Evolutionary conservation across 176 grass and related monocot species (phyloP), one percentile per base, ranked within the genome.

Genomic region (Microstegium vimineum): DNA sequence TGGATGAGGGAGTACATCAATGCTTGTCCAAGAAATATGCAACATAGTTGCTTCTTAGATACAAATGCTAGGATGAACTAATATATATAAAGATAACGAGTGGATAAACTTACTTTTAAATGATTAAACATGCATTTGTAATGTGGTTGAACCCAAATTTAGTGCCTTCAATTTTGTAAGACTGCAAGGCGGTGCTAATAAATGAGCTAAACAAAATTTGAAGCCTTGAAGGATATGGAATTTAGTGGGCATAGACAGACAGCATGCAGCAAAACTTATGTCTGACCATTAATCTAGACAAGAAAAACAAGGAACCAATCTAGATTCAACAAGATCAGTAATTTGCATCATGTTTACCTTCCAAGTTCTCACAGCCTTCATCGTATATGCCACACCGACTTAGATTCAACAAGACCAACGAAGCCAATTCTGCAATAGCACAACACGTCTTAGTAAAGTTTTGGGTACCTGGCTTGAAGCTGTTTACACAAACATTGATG

Each of bases 71-170:
- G 12, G 38, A 18, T 23, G 56, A 56, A 57, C 36, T 78, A 60
- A 73, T 67, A 32, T 64, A 73, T 67, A 32, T 64, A 66, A 76
- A 66, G 13, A 35, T 79, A 80, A 64, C 42, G 0, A 73, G 33
- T 45, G 11, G 72, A 60, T 41, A 83, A 5, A 3, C 42, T 81
- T 73, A 92, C 87, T 92, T 90, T 86, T 76, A 94, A 67, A 74
- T 99, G 91, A 92, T 81, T 84, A 99, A 87, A 79, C 91, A 94
- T 18, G 87, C 83, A 85, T 94, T 85, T 47, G 90, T 93, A 75
- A 99, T 95, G 61, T 83, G 70, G 87, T 95, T 99, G 87, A 92
- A 99, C 27, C 96, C 91, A 99, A 89, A 89, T 89, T 89, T 77
- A 89, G 87, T 76, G 88, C 62, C 74, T 92, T 94, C 81, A 97